Evolutionary conservation across 179 eudicot species (phyloP), one percentile per base, ranked within the genome.

Genomic region (Patellifolia procumbens): DNA sequence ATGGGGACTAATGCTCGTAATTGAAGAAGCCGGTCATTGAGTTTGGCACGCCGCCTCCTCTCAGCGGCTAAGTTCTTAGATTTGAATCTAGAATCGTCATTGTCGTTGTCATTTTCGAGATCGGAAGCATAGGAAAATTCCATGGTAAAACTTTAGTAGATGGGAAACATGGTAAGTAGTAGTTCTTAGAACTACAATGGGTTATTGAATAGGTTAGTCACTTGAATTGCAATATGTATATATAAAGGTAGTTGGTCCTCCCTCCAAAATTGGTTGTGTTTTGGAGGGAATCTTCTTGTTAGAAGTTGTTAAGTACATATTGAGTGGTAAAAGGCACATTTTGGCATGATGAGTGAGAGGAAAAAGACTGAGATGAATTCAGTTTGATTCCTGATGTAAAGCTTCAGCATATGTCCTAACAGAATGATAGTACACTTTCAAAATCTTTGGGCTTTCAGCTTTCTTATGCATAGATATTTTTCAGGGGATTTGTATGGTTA

Each of bases 31-130:
- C 91, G 80, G 31, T 82, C 82, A 59, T 74, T 85, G 80, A 91
- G 91, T 74, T 87, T 91, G 28, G 88, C 84, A 32, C 98, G 89
- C 0, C 96, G 83, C 48, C 68, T 79, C 71, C 98, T 90, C 81
- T 94, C 98, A 0, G 96, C 92, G 0, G 62, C 16, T 51, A 94
- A 90, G 80, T 94, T 92, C 86, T 91, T 90, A 74, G 98, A 92
- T 55, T 86, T 92, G 83, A 48, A 88, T 13, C 46, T 74, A 0
- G 76, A 66, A 65, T 78, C 80, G 11, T 60, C 74, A 7, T 74
- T 20, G 22, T 56, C 53, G 4, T 49, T 24, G 72, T 78, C 73
- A 43, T 78, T 75, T 24, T 68, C 15, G 15, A 74, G 73, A 69
- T 68, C 9, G 10, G 75, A 80, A 68, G 72, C 61, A 48, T 77